Evolutionary conservation across 768 basidiomycete species (phyloP), one percentile per base, ranked within the genome.

Genomic region (Gymnopilus junonius): DNA sequence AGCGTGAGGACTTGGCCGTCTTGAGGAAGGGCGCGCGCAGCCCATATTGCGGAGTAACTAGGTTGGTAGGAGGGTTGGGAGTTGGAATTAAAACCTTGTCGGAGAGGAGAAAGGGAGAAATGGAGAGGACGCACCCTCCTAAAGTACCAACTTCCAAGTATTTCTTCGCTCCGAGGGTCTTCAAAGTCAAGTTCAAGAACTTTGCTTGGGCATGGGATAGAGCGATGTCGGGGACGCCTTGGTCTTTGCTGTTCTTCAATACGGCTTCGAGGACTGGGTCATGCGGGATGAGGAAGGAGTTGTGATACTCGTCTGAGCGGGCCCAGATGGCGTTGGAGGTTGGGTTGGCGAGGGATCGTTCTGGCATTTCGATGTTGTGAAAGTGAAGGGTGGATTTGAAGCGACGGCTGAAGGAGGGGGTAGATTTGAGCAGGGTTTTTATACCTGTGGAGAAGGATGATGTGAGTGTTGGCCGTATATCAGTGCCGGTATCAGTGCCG

Each of bases 101-200:
- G n/a, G n/a, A n/a, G 31, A 12, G 32, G 39, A 20, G n/a, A 40
- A 25, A 10, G 43, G 20, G 7, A 37, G 6, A 35, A 12, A 48
- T 57, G 37, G 27, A 17, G 14, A n/a, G 23, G 2, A 39, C 27
- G 67, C 46, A 88, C 88, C 87, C 89, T 66, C 86, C 87, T 5
- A 90, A 78, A 15, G 88, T 89, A 1, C 88, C 89, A 45, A 91
- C 82, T 69, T 90, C 88, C 37, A 91, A 72, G 25, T 88, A 77
- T 58, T 79, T 75, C 76, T 85, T 86, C 40, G 87, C 88, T 6
- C 79, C 74, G 40, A 86, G 80, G 3, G 84, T 80, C 46, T 75
- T 74, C 2, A 81, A 84, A 34, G 87, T 59, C 14, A 90, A 77
- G 61, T 83, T 76, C 61, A 90, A 66, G 59, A 87, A 79, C 70